These are phyloP conservation scores for Claviceps sorghi DNA, from an alignment of 2,329 filamentous ascomycete species.

Conservation along the genomic window DNA sequence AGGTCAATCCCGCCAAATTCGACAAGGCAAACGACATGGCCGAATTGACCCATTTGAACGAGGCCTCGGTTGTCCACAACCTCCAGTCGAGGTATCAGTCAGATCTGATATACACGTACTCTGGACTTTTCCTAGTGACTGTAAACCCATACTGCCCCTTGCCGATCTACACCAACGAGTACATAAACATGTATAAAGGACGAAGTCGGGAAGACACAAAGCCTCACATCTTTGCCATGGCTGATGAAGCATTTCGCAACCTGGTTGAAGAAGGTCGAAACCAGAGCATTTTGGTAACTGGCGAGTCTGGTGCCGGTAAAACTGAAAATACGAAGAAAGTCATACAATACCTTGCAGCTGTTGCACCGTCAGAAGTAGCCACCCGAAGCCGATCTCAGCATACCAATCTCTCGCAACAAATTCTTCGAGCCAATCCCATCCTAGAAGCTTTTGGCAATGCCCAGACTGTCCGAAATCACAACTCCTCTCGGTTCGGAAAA, in stretches of 20 bases:
- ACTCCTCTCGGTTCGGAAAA: slow-evolving; percentile 95
- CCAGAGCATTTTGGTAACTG: slow-evolving; percentile 94
- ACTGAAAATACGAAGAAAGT: slow-evolving; percentile 99
- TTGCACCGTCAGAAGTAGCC: slow-evolving; percentile 70
- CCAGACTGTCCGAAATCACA: slow-evolving; percentile 95
- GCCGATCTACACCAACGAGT: slow-evolving; percentile 92
- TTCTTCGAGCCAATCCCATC: slow-evolving; percentile 89
- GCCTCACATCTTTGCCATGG: slow-evolving; percentile 95
- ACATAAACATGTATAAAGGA: slow-evolving; percentile 96
- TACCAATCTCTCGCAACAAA: slow-evolving; percentile 88
- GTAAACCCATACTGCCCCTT: slow-evolving; percentile 93
- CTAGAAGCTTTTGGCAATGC: slow-evolving; percentile 97
- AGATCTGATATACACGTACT: slow-evolving; percentile 97
- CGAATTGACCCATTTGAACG: slow-evolving; percentile 92
- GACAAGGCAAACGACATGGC: slow-evolving; percentile 99
- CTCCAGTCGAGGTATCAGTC: slow-evolving; percentile 88
- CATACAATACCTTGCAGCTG: slow-evolving; percentile 92
- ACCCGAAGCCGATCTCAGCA: slow-evolving; percentile 47
- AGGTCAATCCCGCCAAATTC: slow-evolving; percentile 98
- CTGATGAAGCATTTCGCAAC: slow-evolving; percentile 90
- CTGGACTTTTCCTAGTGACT: slow-evolving; percentile 88
- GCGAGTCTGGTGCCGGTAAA: slow-evolving; percentile 95
- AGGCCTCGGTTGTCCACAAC: slow-evolving; percentile 95
- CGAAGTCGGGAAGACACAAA: slow-evolving; percentile 84
- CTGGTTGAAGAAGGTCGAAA: slow-evolving; percentile 90